Evolutionary conservation across 768 basidiomycete genomes (phyloP).

Genomic region (Pleurotus sapidus): DNA sequence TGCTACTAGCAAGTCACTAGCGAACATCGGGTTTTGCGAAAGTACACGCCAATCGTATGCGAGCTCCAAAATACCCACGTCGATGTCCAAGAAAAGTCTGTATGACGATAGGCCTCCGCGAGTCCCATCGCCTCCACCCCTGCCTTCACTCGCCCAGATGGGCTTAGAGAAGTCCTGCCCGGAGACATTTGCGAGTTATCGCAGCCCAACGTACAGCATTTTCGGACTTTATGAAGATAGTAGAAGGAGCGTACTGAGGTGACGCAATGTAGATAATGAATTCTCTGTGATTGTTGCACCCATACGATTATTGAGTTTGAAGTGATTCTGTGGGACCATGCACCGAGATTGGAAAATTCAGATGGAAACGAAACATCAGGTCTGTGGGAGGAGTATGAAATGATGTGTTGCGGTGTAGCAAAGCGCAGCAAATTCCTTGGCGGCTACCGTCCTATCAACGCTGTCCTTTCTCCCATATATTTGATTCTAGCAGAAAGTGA

Average conservation of each 20-base stretch:
- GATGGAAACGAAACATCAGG: not conserved
- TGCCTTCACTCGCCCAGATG: conserved; percentile 79
- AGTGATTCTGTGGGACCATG: no score
- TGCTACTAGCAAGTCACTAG: conserved; percentile 32
- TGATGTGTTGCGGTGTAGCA: not conserved
- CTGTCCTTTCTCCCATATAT: not conserved
- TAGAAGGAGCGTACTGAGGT: conserved; percentile 21
- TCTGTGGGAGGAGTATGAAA: not conserved
- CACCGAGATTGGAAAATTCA: not conserved
- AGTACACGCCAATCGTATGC: not conserved
- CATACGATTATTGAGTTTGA: no score
- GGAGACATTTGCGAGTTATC: conserved; percentile 62
- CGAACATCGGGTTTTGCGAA: conserved; percentile 14
- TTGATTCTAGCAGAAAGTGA: not conserved
- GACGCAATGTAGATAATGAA: not conserved
- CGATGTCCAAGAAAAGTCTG: conserved; percentile 18
- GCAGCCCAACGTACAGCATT: conserved; percentile 82
- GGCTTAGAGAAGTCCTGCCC: conserved; percentile 62
- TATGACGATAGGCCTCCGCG: conserved; percentile 64
- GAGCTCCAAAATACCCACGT: not conserved
- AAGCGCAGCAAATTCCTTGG: not conserved
- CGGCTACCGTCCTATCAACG: not conserved
- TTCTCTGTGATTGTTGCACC: no score
- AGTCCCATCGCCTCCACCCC: conserved; percentile 74
- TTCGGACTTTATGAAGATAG: conserved; percentile 69